A percentile compares a stretch with the other conserved stretches of the same genome.
Evolutionary conservation across 1,284 basidiomycete species (phyloP).

Genomic region (Omphalotus olearius): DNA sequence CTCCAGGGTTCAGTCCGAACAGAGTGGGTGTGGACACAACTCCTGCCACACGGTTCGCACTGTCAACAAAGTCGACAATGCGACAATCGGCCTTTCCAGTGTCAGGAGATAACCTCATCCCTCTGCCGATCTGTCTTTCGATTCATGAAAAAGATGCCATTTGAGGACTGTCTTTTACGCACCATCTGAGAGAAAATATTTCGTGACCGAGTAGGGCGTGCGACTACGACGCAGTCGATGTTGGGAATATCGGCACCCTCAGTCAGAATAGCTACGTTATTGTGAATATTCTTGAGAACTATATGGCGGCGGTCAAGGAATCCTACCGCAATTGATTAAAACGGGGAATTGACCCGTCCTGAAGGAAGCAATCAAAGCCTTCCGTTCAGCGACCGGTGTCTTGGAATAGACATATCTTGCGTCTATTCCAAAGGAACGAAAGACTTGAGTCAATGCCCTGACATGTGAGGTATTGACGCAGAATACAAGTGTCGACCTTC

Average conservation of each 20-base stretch:
- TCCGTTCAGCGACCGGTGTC: constrained; percentile 67
- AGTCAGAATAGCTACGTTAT: constrained; percentile 72
- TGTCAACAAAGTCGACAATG: constrained; percentile 92
- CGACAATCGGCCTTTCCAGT: constrained; percentile 86
- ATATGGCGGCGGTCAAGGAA: neutral
- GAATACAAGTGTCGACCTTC: constrained; percentile 89
- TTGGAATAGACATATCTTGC: constrained; percentile 79
- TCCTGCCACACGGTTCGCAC: constrained; percentile 62
- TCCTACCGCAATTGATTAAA: constrained; percentile 85
- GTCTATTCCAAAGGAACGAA: constrained; percentile 78
- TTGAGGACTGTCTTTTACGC: constrained; percentile 13
- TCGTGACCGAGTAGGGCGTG: constrained; percentile 81
- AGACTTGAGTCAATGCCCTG: constrained; percentile 68
- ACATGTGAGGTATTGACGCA: constrained; percentile 88
- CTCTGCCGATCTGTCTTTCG: constrained; percentile 75
- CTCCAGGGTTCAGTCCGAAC: constrained; percentile 80
- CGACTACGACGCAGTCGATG: constrained; percentile 89
- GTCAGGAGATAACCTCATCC: constrained; percentile 79
- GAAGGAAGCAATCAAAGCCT: constrained; percentile 67
- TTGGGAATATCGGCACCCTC: constrained; percentile 91
- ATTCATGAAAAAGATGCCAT: neutral
- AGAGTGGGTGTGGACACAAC: constrained; percentile 82
- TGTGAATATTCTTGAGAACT: neutral
- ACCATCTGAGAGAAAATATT: constrained; percentile 96
- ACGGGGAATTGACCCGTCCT: constrained; percentile 77